A percentile compares a stretch with the other conserved stretches of the same genome.
Conservation (phyloP, 768 basidiomycete species). For the Mycena crocata region DNA sequence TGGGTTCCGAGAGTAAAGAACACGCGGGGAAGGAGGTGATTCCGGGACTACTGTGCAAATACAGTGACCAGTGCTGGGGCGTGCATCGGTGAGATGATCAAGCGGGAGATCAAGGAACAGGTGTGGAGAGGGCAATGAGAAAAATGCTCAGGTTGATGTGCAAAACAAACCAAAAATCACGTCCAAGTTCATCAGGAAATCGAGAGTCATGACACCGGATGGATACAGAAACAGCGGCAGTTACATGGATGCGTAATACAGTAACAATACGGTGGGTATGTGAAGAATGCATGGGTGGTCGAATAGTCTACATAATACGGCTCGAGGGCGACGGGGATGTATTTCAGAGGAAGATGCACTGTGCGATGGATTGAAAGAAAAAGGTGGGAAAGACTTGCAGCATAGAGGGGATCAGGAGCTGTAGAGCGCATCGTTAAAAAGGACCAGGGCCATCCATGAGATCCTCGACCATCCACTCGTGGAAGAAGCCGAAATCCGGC, state of each 20-base stretch:
- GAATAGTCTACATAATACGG: background rate
- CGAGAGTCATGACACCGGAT: too few relatives aligned
- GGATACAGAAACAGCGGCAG: background rate
- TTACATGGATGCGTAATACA: too few relatives aligned
- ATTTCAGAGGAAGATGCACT: background rate
- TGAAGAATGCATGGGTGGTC: background rate
- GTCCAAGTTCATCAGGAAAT: too few relatives aligned
- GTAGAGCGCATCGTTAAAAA: background rate
- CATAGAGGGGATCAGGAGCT: background rate
- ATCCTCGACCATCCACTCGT: background rate
- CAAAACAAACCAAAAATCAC: too few relatives aligned
- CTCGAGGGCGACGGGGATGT: background rate
- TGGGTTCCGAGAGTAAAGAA: conserved; percentile 12
- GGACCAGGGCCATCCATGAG: background rate
- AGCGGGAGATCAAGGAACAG: too few relatives aligned
- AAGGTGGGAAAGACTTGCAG: background rate
- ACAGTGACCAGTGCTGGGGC: too few relatives aligned
- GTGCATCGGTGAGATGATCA: too few relatives aligned
- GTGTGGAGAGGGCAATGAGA: too few relatives aligned
- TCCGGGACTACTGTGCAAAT: too few relatives aligned
- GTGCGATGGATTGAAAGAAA: background rate
- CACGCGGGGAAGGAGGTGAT: background rate
- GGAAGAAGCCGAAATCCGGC: conserved; percentile 13
- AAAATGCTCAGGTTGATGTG: too few relatives aligned
- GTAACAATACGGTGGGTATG: too few relatives aligned